These are phyloP conservation scores for Paramecium primaurelia DNA, from an alignment of 73 alveolate genomes.

Conservation along the genomic window DNA sequence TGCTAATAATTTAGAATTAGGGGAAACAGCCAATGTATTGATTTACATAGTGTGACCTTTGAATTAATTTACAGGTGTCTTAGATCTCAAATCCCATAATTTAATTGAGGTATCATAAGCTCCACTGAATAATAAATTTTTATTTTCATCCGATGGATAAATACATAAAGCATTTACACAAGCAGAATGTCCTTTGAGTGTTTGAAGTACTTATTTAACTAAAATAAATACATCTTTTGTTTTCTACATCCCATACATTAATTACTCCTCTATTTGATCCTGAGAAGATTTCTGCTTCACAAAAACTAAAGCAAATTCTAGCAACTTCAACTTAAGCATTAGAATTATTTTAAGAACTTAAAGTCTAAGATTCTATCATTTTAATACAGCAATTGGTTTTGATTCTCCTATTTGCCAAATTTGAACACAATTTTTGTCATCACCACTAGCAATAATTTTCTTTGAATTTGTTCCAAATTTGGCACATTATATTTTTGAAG, in stretches of 20 bases:
- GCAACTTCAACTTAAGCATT: slow-evolving; percentile 42
- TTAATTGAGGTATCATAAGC: slow-evolving; percentile 51
- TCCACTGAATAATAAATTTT: slow-evolving; percentile 39
- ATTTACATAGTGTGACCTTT: slow-evolving; percentile 57
- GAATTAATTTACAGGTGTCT: not conserved
- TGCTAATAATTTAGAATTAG: slow-evolving; percentile 51
- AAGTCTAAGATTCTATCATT: not conserved
- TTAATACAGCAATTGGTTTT: slow-evolving; percentile 40
- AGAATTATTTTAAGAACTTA: not conserved
- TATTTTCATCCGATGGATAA: slow-evolving; percentile 39
- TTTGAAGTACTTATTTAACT: not conserved
- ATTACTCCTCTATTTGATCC: slow-evolving; percentile 62
- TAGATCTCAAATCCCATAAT: slow-evolving; percentile 55
- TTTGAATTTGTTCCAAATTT: slow-evolving; percentile 49
- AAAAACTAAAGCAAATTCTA: slow-evolving; percentile 33
- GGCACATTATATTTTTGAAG: slow-evolving; percentile 37
- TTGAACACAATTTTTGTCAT: slow-evolving; percentile 49
- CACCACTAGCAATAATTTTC: slow-evolving; percentile 46
- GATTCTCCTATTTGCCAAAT: slow-evolving; percentile 38
- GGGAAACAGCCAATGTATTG: slow-evolving; percentile 53
- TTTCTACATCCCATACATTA: slow-evolving; percentile 57
- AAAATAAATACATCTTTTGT: slow-evolving; percentile 18
- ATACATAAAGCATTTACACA: slow-evolving; percentile 26
- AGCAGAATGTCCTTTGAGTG: slow-evolving; percentile 57
- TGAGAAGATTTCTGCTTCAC: slow-evolving; percentile 41